phyloP scores from a whole-genome alignment of 129 eudicot species.

The Daucus carota region DH1_v3.0 NC_030381.2:54332001-54332500 shows the following conservation, averaged over 20 bases:
- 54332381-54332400: neutral
- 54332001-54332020: slow-evolving; percentile 99
- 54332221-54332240: neutral
- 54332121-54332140: neutral
- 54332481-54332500: neutral
- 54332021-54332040: slow-evolving; percentile 92
- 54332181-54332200: neutral
- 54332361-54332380: neutral
- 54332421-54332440: neutral
- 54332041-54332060: slow-evolving; percentile 45
- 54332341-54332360: neutral
- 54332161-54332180: neutral
- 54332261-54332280: neutral
- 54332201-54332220: neutral
- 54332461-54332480: neutral
- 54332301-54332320: neutral
- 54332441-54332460: neutral
- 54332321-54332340: neutral
- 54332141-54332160: neutral
- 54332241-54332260: neutral
- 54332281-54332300: neutral
- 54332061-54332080: neutral
- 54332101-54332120: neutral
- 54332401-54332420: neutral
- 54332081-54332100: neutral